Base-by-base conservation (phyloP, 2,329 filamentous ascomycete genomes). In the Neofusicoccum laricinum region DNA sequence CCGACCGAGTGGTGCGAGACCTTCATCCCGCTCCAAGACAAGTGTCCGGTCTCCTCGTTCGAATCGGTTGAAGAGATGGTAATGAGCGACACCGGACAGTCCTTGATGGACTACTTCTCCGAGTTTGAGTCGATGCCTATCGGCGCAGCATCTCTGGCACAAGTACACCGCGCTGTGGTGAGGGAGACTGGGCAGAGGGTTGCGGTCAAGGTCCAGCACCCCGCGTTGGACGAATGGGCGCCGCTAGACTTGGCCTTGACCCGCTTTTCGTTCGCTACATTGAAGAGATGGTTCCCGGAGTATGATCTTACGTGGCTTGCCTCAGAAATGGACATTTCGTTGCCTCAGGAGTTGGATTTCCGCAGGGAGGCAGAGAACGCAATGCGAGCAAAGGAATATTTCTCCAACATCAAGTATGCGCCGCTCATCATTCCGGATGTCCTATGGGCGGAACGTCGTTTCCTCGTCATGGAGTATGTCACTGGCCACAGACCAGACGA, bases 261-360 rank as follows among this genome's bases (percentile, higher is more conserved):
- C 4, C 82, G 86, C 41, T 96, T 95, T 71, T 96, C 93, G 0
- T 99, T 99, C 77, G 88, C 89, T 11, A 95, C 90, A 0, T 81
- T 99, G 66, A 97, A 96, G 78, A 86, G 86, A 65, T 97, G 94
- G 82, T 99, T 99, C 73, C 96, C 96, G 2, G 93, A 98, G 71
- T 99, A 99, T 76, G 95, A 99, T 76, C 84, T 99, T 32, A 93
- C 96, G 73, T 99, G 95, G 95, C 82, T 99, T 10, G 93, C 92
- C 0, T 88, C 89, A 7, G 95, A 99, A 78, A 96, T 99, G 90
- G 92, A 97, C 66, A 79, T 88, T 19, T 97, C 93, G 2, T 80
- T 99, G 6, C 95, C 95, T 0, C 89, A 94, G 74, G 95, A 99
- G 77, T 83, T 99, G 61, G 90, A 99, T 75, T 99, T 99, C 73